Conservation (phyloP, 129 eudicot genomes). For the Helianthus tuberosus region DNA sequence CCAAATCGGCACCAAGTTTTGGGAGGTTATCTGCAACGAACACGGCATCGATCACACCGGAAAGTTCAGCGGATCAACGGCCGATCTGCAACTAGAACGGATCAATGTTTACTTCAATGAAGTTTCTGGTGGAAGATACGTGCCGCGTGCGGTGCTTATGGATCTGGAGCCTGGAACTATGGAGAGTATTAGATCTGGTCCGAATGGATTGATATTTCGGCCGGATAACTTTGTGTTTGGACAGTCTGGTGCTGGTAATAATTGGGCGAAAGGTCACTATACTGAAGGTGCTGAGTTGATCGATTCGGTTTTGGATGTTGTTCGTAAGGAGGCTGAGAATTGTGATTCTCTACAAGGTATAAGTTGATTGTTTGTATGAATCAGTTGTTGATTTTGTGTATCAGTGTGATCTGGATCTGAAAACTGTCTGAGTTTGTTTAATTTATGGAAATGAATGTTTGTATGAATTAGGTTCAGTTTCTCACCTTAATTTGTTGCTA, state of each 20-base stretch:
- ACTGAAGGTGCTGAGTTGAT: conserved; percentile 95
- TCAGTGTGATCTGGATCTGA: conserved; percentile 16
- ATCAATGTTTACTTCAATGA: conserved; percentile 86
- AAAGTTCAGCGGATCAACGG: conserved; percentile 47
- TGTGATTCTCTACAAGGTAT: conserved; percentile 83
- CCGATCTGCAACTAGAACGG: conserved; percentile 66
- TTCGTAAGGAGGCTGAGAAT: conserved; percentile 91
- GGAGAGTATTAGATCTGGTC: conserved; percentile 91
- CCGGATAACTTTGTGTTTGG: conserved; percentile 94
- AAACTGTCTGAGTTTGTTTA: not conserved
- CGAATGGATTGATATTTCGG: conserved; percentile 75
- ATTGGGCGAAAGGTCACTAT: conserved; percentile 93
- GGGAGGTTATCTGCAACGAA: conserved; percentile 86
- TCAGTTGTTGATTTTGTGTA: not conserved
- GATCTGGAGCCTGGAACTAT: conserved; percentile 98
- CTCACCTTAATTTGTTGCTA: too few relatives aligned
- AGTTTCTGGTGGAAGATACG: conserved; percentile 82
- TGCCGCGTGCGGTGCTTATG: conserved; percentile 95
- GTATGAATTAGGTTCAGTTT: too few relatives aligned
- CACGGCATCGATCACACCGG: conserved; percentile 81
- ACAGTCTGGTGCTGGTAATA: conserved; percentile 86
- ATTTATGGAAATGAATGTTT: too few relatives aligned
- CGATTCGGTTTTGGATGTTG: conserved; percentile 87
- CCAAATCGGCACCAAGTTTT: conserved; percentile 85
- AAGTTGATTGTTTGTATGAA: not conserved